Evolutionary conservation across 371 early-diverging fungal genomes (phyloP), one percentile per base, ranked within the genome.

Genomic region (Mortierella sp.): DNA sequence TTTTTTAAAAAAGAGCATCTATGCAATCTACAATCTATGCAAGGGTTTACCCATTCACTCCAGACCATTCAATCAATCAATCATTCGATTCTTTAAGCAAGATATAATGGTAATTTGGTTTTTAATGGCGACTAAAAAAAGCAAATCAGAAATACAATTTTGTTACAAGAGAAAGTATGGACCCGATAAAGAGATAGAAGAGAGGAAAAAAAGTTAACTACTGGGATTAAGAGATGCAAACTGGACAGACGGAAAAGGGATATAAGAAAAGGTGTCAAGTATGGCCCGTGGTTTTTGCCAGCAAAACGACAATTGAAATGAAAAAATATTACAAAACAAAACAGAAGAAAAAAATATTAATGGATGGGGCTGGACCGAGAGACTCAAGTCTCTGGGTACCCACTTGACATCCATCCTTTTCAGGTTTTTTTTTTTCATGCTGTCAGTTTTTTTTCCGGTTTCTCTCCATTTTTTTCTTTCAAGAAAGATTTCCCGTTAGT

Each of bases 121-220:
- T 69, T 62, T 62, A 45, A 62, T 45, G 43, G 32, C 0, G 28
- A 70, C 26, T 18, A 65, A 71, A 60, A 71, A 52, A 60, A 64
- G 40, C 62, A 58, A 71, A 73, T 35, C 55, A 68, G 54, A 69
- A 78, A 57, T 68, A 68, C 62, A 72, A 58, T 74, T 66, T 74
- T 79, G 80, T 61, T 73, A 78, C 78, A 78, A 73, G 78, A 72
- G 66, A 12, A 14, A 35, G 3, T 47, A 28, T 40, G 18, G 32
- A 63, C 47, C 54, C 47, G 43, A 71, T 64, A 52, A 71, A 58
- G n/a, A n/a, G n/a, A n/a, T n/a, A n/a, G n/a, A 28, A 54, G 57
- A 54, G 39, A 39, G 18, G 11, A 55, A 55, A 59, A 55, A 28
- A 70, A 28, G 32, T 37, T 39, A 55, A 70, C 45, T 51, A 65